phyloP scores from a whole-genome alignment of 2,329 filamentous ascomycete genomes.

The Xylaria sp. region DNA sequence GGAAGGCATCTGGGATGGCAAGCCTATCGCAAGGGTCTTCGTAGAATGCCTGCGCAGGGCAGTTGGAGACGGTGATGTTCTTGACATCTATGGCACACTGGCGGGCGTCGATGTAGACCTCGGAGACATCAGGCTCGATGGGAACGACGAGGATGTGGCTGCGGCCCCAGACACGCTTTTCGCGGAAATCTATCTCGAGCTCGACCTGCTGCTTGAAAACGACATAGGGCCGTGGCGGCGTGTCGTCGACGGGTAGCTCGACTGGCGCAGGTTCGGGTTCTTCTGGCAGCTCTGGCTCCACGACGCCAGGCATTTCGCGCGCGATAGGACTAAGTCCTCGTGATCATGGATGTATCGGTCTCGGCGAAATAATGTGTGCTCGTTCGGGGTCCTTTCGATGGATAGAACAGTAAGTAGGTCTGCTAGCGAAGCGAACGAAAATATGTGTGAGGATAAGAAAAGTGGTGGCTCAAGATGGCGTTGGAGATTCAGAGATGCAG shows the following conservation, averaged over 20 bases:
- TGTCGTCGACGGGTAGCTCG: constrained; percentile 50
- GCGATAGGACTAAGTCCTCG: constrained; percentile 33
- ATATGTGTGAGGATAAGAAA: constrained; percentile 10
- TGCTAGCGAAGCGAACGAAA: constrained; percentile 6
- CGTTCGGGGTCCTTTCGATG: background rate
- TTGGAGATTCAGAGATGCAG: constrained; percentile 6
- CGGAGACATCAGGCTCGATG: constrained; percentile 63
- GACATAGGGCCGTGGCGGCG: constrained; percentile 55
- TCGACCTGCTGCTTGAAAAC: constrained; percentile 88
- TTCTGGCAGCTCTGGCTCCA: constrained; percentile 46
- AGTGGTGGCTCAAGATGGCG: background rate
- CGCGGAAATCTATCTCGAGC: constrained; percentile 87
- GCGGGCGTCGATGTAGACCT: constrained; percentile 70
- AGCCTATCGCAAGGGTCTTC: constrained; percentile 75
- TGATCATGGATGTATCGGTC: constrained; percentile 38
- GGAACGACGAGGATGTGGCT: constrained; percentile 83
- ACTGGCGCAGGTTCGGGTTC: constrained; percentile 43
- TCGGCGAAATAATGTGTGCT: background rate
- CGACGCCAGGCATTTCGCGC: constrained; percentile 50
- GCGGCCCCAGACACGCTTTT: constrained; percentile 78
- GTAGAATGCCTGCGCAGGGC: constrained; percentile 59
- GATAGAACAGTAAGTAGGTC: background rate
- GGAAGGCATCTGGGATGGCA: constrained; percentile 68
- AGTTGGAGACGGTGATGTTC: constrained; percentile 64
- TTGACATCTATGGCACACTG: constrained; percentile 68